Base-by-base conservation (phyloP, 441 rosid species). In the Adansonia grandidieri region DNA sequence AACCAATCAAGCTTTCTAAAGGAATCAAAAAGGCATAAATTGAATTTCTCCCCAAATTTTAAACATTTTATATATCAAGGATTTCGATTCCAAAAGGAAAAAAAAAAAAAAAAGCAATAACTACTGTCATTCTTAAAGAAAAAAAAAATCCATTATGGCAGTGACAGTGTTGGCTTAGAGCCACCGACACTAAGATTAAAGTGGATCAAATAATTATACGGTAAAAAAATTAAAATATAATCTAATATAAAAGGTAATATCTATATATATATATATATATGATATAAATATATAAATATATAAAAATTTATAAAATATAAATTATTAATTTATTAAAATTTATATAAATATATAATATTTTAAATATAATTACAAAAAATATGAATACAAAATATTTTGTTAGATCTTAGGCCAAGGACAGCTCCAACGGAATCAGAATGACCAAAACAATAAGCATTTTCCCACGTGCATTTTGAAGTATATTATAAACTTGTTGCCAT, bases 381-480 rank as follows among this genome's bases (percentile, higher is more conserved):
- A 24, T 24, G 28, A 24, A 24, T 24, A 24, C 0, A 24, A 24
- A 24, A 1, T 24, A 24, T 24, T 1, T 0, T 24, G 28, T 24
- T 24, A 24, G 28, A n/a, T 68, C 44, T 62, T 28, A 62, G 37
- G 73, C 17, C 17, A 28, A 20, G 20, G 73, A 68, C 60, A 24
- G 60, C 61, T 28, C n/a, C 51, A 56, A 54, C 8, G 1, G 32
- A 9, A 60, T 22, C 40, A 22, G 14, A 20, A 13, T 61, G 24
- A 32, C 63, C 64, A 24, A 56, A 53, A 71, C 32, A 54, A 4
- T 5, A 54, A 54, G 75, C 64, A 72, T 22, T 56, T 51, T 8
- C 76, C 65, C 76, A 73, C 51, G 6, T 73, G 48, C 20, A 40
- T 54, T 53, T 13, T 69, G 24, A 51, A 50, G 42, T 22, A 71